phyloP scores from a whole-genome alignment of 2,329 filamentous ascomycete genomes.

The Epicoccum nigrum region DNA sequence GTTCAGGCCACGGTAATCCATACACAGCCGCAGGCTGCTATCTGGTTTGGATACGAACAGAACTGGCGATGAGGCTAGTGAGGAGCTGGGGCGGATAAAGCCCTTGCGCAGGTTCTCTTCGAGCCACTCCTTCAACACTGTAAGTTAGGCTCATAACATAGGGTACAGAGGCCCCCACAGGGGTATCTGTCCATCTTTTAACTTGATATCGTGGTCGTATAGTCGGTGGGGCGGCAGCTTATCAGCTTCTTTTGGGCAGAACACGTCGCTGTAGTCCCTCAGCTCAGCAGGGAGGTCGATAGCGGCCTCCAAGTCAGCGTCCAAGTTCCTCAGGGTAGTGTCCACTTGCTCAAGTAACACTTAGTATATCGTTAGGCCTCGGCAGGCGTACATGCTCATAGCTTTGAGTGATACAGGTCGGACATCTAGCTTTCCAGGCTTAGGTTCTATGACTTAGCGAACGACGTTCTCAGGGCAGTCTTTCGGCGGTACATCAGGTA shows the following conservation, averaged over 20 bases:
- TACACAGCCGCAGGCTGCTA: not conserved
- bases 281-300: not conserved
- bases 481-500: not conserved
- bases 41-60: not conserved
- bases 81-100: not conserved
- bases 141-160: not conserved
- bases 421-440: not conserved
- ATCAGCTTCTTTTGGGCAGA: not conserved
- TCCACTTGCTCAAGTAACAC: not conserved
- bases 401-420: not conserved
- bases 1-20: not conserved
- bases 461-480: not conserved
- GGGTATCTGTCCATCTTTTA: not conserved
- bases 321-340: not conserved
- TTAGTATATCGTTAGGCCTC: not conserved
- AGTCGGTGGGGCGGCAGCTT: not conserved
- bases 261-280: not conserved
- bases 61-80: not conserved
- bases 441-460: not conserved
- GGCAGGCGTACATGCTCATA: not conserved
- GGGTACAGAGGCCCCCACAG: not conserved
- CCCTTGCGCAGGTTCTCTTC: not conserved
- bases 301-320: not conserved
- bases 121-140: not conserved
- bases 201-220: not conserved